Conservation (phyloP, 2,329 filamentous ascomycete species). For the Neurospora sp. region DNA sequence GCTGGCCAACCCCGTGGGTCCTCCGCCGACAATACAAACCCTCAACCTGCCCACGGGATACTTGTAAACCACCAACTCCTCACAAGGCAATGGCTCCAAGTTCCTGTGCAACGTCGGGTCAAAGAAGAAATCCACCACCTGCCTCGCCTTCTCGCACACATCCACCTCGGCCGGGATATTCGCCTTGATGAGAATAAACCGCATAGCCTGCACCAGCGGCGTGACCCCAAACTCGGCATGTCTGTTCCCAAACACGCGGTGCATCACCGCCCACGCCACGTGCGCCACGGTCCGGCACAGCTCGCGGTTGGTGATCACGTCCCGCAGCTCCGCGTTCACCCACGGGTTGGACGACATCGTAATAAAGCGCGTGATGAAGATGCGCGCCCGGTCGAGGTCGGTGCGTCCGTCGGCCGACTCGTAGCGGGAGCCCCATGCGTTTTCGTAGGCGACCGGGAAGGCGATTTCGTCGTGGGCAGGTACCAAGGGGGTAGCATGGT, state of each 20-base stretch:
- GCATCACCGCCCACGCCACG: slow-evolving; percentile 21
- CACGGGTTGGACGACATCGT: slow-evolving; percentile 20
- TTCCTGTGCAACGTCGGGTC: slow-evolving; percentile 24
- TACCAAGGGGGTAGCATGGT: background rate
- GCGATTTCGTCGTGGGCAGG: slow-evolving; percentile 15
- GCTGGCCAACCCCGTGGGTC: slow-evolving; percentile 23
- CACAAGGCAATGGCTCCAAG: slow-evolving; percentile 14
- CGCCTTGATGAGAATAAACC: slow-evolving; percentile 26
- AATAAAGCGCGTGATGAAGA: slow-evolving; percentile 23
- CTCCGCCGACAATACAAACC: slow-evolving; percentile 25
- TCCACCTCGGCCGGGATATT: slow-evolving; percentile 18
- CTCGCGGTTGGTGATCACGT: slow-evolving; percentile 19
- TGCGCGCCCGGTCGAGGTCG: slow-evolving; percentile 23
- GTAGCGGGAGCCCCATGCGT: slow-evolving; percentile 20
- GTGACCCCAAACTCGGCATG: slow-evolving; percentile 22
- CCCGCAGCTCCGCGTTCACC: slow-evolving; percentile 17
- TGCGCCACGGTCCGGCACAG: slow-evolving; percentile 17
- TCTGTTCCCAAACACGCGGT: slow-evolving; percentile 19
- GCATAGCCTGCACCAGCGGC: slow-evolving; percentile 24
- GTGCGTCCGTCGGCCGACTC: slow-evolving; percentile 8
- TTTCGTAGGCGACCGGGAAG: slow-evolving; percentile 24
- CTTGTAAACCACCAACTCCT: slow-evolving; percentile 17
- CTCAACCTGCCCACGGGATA: slow-evolving; percentile 22
- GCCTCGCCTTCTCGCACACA: slow-evolving; percentile 8
- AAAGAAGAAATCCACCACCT: slow-evolving; percentile 27